Evolutionary conservation across 768 basidiomycete species (phyloP), one percentile per base, ranked within the genome.

Genomic region (Leccinum incarnatum): DNA sequence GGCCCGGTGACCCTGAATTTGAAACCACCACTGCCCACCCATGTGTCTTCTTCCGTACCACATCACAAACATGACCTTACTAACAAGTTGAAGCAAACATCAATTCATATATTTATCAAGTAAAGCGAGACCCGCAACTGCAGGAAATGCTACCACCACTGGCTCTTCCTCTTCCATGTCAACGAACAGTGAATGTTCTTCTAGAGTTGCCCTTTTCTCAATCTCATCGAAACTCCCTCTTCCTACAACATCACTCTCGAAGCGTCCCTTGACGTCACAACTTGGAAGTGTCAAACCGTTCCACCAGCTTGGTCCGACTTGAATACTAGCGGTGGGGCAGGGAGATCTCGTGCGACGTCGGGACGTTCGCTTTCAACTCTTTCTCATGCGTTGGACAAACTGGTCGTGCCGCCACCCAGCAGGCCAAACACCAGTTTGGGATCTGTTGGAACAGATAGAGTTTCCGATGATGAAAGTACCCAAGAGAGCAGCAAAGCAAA

Each of bases 361-460:
- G 64, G 67, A 11, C 62, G 82, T 4, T 82, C 86, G 0, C 70
- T 91, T n/a, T 83, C 83, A 4, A 87, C 80, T 5, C 75, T 91
- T 14, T 83, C 86, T 9, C 79, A 78, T 60, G 89, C 89, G 3
- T 73, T 92, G 27, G 85, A 90, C 67, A 88, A 85, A 65, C 77
- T 91, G n/a, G 78, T 79, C 27, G 23, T 23, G 23, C 23, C 23
- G 23, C 23, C 23, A 2, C 23, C 23, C 23, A 23, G 23, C 23
- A 23, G 23, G 2, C 23, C 23, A 23, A 23, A 23, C 23, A 23
- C 23, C 23, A 23, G 23, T 23, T 23, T 23, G 23, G 23, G 87
- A 32, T 88, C 90, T 69, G 81, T 82, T 53, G 65, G 63, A 5
- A 23, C 23, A 23, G 23, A 23, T 23, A 62, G 49, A 4, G 29